Base-by-base conservation (phyloP, 495 filamentous ascomycete species). In the Penicillium dipodomyicola region DNA sequence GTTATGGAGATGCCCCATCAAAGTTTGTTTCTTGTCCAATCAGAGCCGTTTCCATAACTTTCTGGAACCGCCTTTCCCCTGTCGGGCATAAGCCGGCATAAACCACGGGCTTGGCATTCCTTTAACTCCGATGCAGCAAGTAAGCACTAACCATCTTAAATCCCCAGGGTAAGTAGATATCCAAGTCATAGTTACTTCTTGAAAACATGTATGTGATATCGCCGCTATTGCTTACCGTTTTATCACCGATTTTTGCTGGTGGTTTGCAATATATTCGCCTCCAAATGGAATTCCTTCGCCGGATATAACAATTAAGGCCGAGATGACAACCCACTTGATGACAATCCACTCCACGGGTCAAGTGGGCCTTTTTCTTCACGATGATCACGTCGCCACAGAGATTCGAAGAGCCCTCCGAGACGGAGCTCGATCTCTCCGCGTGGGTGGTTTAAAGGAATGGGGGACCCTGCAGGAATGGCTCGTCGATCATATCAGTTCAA, bases 271-370 rank as follows among this genome's bases (percentile, higher is more conserved):
- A 8, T n/a, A 39, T 39, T 39, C 2, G 33, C 14, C 2, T 14
- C 11, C 7, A 8, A 14, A 10, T 33, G 4, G 33, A 52, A 33
- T 33, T 17, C 33, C 50, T 44, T 53, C 50, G 9, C 27, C 60
- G 60, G 60, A 60, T 12, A 63, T 63, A 55, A 56, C 35, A 1
- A 41, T 52, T 56, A 63, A 63, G 35, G 33, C 60, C 60, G 60
- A 45, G 60, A 60, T 63, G 57, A 63, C 56, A 48, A 19, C 30
- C 42, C 46, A 59, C 42, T 46, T 30, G 17, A 39, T 52, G 51
- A 63, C 48, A 48, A 19, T 19, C 42, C 46, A 59, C 35, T 51
- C 32, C 14, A 40, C 42, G 60, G 60, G 50, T 48, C 48, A 25
- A 40, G 60, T 63, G 60, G 56, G 30, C 25, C 59, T 29, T 30